Base-by-base conservation (phyloP, 768 basidiomycete species). In the Tulasnella sp. region DNA sequence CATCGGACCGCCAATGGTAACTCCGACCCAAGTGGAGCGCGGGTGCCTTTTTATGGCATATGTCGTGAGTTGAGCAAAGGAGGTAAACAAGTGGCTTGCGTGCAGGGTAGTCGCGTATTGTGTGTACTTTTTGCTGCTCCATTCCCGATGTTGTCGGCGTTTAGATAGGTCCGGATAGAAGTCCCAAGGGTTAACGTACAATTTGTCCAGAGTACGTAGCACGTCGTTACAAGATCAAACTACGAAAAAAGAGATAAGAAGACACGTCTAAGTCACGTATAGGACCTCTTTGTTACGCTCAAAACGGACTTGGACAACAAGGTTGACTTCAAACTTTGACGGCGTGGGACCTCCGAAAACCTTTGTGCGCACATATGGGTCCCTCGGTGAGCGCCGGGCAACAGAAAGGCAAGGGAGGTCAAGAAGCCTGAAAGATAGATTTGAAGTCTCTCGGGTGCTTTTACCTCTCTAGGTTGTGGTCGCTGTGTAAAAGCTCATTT, bases 111-210 rank as follows among this genome's bases (percentile, higher is more conserved):
- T 32, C 61, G 9, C 29, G 29, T 7, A 67, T 26, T 67, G 61
- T 67, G 61, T 67, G 29, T 23, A 29, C 29, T 29, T 18, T 7
- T 13, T 32, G 2, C 32, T 32, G 23, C 29, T 67, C 61, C 55
- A 57, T 57, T 11, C 55, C 55, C 61, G 61, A 67, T 67, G 16
- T 13, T 67, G 32, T 67, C 61, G 61, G 61, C 29, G 61, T 67
- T 67, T 67, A 67, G 61, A 26, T 67, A 67, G 32, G 32, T 26
- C 61, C 61, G 61, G 61, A 67, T 67, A 67, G 61, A 67, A 67
- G 61, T 4, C 32, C 32, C 7, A 3, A 44, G 44, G 44, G 61
- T 26, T 67, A 16, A 67, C 61, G 61, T 67, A 67, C 32, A 67
- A 23, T 32, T 67, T 67, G 29, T 67, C 4, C 29, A 67, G 32